Conservation (phyloP, 140 eudicot species). For the Anethum foeniculum region DNA sequence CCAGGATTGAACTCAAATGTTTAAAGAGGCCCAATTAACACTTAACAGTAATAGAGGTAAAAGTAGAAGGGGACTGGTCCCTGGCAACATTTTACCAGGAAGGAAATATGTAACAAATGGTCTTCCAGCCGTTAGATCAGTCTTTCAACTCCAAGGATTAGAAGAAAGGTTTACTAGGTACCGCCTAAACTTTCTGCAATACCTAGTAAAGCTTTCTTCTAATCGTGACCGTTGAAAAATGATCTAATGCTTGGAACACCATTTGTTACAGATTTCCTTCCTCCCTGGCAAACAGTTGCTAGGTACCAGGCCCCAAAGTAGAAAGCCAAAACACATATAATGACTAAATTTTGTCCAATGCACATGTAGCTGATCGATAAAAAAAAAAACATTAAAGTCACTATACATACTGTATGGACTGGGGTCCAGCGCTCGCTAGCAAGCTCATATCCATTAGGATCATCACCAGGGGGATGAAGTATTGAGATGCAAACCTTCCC, state of each 20-base stretch:
- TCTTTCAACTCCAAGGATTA: too few relatives aligned
- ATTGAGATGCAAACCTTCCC: conserved; percentile 96
- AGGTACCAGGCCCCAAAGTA: neutral
- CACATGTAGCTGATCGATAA: neutral
- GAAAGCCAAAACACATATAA: neutral
- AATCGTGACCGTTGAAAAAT: too few relatives aligned
- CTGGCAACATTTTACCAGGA: too few relatives aligned
- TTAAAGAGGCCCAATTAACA: neutral
- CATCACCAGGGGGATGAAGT: conserved; percentile 99
- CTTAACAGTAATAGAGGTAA: neutral
- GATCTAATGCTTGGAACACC: too few relatives aligned
- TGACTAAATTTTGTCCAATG: neutral
- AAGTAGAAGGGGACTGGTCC: neutral
- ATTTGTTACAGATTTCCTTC: too few relatives aligned
- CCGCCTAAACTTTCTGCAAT: too few relatives aligned
- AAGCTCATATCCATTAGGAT: conserved; percentile 96
- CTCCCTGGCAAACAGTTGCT: too few relatives aligned
- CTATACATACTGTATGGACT: conserved; percentile 86
- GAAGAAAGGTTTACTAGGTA: too few relatives aligned
- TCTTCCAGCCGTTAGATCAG: too few relatives aligned
- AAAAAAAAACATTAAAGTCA: neutral
- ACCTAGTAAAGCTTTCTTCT: too few relatives aligned
- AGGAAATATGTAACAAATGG: too few relatives aligned
- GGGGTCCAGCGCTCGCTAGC: conserved; percentile 99
- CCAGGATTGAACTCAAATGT: neutral